Percentiles rank a stretch among this genome's conserved stretches.
Evolutionary conservation across 768 basidiomycete genomes (phyloP).

Genomic region (Pleurotus cornucopiae): DNA sequence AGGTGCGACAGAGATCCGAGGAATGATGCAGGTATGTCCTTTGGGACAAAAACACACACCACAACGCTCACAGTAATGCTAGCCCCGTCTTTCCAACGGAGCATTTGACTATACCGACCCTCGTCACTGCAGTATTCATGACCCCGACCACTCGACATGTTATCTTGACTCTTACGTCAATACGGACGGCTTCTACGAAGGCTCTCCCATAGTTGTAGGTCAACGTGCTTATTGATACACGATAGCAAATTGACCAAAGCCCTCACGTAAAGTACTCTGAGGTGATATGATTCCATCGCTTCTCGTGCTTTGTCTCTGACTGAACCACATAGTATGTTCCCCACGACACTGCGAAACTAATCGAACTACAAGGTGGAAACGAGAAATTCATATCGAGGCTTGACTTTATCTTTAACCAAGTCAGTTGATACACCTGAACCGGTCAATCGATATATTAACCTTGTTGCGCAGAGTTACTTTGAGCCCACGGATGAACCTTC

Average conservation of each 20-base stretch:
- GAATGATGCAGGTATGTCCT: constrained; percentile 56
- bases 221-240: too few relatives aligned
- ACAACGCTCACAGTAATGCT: not conserved
- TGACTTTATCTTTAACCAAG: constrained; percentile 54
- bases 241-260: too few relatives aligned
- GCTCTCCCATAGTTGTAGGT: constrained; percentile 52
- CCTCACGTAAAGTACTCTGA: constrained; percentile 44
- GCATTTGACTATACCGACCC: constrained; percentile 63
- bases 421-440: constrained; percentile 13
- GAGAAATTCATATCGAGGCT: constrained; percentile 50
- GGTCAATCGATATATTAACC: not conserved
- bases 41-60: too few relatives aligned
- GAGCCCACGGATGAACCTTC: constrained; percentile 63
- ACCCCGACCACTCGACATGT: constrained; percentile 52
- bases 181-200: constrained; percentile 63
- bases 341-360: constrained; percentile 60
- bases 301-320: not conserved
- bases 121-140: constrained; percentile 61
- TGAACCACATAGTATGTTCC: constrained; percentile 45
- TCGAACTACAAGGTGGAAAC: constrained; percentile 57
- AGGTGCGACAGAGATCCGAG: constrained; percentile 37
- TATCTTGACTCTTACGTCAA: constrained; percentile 49
- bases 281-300: constrained; percentile 21
- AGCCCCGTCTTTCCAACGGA: constrained; percentile 55
- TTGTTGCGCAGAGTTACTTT: constrained; percentile 43